Percentiles rank a stretch among this genome's conserved stretches.
Conservation (phyloP, 371 early-diverging fungal species). For the Rhizopus delemar region DNA sequence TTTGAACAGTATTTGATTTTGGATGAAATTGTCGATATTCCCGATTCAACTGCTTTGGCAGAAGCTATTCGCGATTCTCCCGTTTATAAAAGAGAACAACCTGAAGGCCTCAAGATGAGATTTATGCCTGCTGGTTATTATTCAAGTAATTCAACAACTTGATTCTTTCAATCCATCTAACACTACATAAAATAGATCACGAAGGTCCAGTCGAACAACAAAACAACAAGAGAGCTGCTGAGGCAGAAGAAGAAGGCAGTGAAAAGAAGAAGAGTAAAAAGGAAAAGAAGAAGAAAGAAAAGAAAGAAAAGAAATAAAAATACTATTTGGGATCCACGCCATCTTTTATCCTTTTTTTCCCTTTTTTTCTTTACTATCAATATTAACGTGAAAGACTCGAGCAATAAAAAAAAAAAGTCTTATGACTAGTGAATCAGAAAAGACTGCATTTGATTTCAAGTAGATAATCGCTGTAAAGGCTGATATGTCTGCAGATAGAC, state of each 20-base stretch:
- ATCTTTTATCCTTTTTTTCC: too few species aligned
- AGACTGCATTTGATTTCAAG: neutral
- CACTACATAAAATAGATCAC: neutral
- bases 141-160: conserved; percentile 17
- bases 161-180: neutral
- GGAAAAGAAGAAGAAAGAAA: conserved; percentile 19
- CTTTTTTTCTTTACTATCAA: neutral
- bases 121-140: conserved; percentile 52
- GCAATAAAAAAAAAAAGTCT: neutral
- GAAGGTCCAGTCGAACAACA: neutral
- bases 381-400: neutral
- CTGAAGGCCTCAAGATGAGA: conserved; percentile 41
- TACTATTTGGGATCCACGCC: too few species aligned
- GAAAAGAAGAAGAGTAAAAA: conserved; percentile 15
- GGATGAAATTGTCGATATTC: conserved; percentile 46
- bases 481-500: neutral
- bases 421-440: neutral
- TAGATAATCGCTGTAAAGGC: neutral
- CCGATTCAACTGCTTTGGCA: conserved; percentile 41
- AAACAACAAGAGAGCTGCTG: neutral
- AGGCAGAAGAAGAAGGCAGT: conserved; percentile 22
- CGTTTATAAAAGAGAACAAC: conserved; percentile 21
- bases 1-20: conserved; percentile 42
- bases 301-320: conserved; percentile 16
- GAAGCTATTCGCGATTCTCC: conserved; percentile 42